Conservation (phyloP, 208 protist genomes). For the Leishmania lainsoni region DNA sequence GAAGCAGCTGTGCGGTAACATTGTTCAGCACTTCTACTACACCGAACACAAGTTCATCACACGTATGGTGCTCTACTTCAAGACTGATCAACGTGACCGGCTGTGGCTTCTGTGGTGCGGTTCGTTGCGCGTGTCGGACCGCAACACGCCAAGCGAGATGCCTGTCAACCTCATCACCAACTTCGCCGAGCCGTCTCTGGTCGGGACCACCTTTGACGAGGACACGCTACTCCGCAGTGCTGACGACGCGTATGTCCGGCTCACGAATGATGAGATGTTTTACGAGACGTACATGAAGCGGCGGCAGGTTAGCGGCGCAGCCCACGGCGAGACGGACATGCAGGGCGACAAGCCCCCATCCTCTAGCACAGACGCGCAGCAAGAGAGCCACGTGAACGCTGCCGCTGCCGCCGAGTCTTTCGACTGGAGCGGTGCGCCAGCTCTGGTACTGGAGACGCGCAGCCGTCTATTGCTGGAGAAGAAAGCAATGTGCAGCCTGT, state of each 20-base stretch:
- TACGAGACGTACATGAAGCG: constrained; percentile 76
- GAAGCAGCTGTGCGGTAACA: constrained; percentile 80
- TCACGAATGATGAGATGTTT: constrained; percentile 80
- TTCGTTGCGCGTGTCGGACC: constrained; percentile 77
- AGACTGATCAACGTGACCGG: constrained; percentile 65
- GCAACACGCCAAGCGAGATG: constrained; percentile 68
- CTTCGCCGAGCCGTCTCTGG: constrained; percentile 55
- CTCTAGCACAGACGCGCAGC: constrained; percentile 7
- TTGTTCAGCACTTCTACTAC: constrained; percentile 90
- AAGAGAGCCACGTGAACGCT: background rate
- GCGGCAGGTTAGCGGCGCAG: constrained; percentile 9
- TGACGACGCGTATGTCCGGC: constrained; percentile 54
- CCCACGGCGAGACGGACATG: constrained; percentile 22
- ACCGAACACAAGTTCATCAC: constrained; percentile 92
- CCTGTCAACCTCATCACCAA: constrained; percentile 79
- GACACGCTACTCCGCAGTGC: constrained; percentile 53
- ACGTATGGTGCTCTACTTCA: constrained; percentile 92
- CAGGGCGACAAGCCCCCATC: background rate
- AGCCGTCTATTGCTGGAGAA: constrained; percentile 43
- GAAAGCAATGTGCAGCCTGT: constrained; percentile 44
- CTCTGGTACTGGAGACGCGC: constrained; percentile 48
- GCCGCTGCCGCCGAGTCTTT: constrained; percentile 22
- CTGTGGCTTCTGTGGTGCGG: constrained; percentile 89
- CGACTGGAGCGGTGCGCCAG: constrained; percentile 35
- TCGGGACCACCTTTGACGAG: constrained; percentile 48